phyloP scores from a whole-genome alignment of 768 basidiomycete species.

The Heimioporus sp. region DNA sequence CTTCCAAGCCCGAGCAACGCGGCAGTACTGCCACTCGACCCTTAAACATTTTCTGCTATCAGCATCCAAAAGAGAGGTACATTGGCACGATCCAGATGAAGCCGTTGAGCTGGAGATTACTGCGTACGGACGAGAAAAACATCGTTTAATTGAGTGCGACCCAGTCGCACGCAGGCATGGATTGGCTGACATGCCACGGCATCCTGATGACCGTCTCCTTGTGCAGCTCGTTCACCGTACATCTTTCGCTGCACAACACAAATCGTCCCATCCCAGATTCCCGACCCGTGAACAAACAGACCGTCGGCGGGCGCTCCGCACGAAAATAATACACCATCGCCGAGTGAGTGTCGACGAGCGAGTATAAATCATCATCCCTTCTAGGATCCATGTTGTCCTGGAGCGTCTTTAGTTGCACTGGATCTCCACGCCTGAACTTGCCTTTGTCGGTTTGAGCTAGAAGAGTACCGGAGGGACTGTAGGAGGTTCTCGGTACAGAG shows the following conservation, averaged over 20 bases:
- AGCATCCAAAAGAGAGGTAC: too few species aligned
- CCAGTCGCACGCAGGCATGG: constrained; percentile 23
- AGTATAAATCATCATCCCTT: constrained; percentile 11
- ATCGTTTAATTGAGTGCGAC: neutral
- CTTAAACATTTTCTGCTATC: too few species aligned
- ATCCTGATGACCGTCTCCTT: constrained; percentile 27
- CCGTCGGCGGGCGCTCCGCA: constrained; percentile 19
- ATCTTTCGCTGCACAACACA: constrained; percentile 20
- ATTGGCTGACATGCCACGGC: constrained; percentile 15
- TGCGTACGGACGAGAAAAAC: too few species aligned
- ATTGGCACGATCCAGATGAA: too few species aligned
- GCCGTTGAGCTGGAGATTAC: too few species aligned
- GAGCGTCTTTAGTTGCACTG: constrained; percentile 3
- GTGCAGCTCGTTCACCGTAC: constrained; percentile 11
- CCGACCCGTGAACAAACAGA: constrained; percentile 21
- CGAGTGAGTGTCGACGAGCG: constrained; percentile 23
- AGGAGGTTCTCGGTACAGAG: constrained; percentile 8
- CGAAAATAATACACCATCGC: constrained; percentile 23
- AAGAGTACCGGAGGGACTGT: constrained; percentile 18
- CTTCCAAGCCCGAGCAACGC: too few species aligned
- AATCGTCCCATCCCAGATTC: constrained; percentile 23
- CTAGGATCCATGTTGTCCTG: too few species aligned
- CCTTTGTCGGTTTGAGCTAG: constrained; percentile 6
- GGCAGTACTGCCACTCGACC: too few species aligned
- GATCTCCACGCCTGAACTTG: constrained; percentile 16